phyloP scores from a whole-genome alignment of 2,329 filamentous ascomycete genomes.

The Cladosporium cucumerinum region DNA sequence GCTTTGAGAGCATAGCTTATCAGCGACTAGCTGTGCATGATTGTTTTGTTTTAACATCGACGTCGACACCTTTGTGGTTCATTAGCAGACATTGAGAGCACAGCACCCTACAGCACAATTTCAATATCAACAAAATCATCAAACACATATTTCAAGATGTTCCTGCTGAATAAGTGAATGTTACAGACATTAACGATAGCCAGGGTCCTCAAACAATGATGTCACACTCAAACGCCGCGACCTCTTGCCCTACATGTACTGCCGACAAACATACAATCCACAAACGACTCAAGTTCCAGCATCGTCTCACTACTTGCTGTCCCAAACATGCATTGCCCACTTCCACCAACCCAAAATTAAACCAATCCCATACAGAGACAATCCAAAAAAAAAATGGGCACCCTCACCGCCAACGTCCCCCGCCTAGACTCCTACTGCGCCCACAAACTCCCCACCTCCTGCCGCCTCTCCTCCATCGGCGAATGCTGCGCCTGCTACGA shows the following conservation, averaged over 20 bases:
- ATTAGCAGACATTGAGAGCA: background rate
- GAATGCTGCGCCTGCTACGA: conserved; percentile 33
- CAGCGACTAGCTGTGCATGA: background rate
- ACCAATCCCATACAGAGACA: background rate
- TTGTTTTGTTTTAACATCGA: background rate
- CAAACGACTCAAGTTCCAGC: background rate
- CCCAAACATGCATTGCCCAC: background rate
- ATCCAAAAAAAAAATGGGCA: conserved; percentile 25
- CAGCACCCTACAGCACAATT: background rate
- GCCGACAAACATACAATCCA: background rate
- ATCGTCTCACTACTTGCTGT: too few relatives aligned
- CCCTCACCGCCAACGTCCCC: conserved; percentile 25
- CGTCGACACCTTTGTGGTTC: background rate
- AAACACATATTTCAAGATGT: background rate
- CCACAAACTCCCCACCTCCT: conserved; percentile 32
- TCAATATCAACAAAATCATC: background rate
- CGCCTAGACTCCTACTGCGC: conserved; percentile 29
- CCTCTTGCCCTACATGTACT: background rate
- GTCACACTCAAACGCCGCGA: background rate
- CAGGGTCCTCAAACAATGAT: background rate
- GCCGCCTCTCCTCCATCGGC: conserved; percentile 30
- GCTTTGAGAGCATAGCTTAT: background rate
- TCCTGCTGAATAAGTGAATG: background rate
- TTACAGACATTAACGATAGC: background rate
- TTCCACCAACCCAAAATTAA: background rate